Evolutionary conservation across 768 basidiomycete genomes (phyloP), one percentile per base, ranked within the genome.

Genomic region (Sutorius australiensis): DNA sequence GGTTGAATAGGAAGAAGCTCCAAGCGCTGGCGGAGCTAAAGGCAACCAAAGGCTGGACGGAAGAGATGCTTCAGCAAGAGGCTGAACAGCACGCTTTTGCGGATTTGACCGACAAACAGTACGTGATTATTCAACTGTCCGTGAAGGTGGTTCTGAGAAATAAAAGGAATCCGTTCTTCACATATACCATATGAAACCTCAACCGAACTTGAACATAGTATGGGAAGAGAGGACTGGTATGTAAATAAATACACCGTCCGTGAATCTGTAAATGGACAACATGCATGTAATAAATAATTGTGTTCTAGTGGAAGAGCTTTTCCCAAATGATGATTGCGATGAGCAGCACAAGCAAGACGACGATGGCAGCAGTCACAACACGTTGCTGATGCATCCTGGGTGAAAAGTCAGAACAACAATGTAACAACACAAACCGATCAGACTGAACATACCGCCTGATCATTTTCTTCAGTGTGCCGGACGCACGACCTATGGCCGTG

Each of bases 341-440:
- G 45, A 98, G 81, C 3, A 94, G 66, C 46, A 95, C 74, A 33
- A 98, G 86, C 28, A 98, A 82, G 51, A 77, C 73, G 52, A 99
- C 87, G 61, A 98, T 98, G 37, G 81, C 87, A 36, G 73, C 88
- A 6, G 94, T 98, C 44, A 97, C 79, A 44, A 90, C 80, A 48
- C 91, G 87, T 64, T 99, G 95, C 70, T 97, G 93, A 68, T 98
- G 94, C 92, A 98, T 97, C 75, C 97, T 99, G 24, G 16, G 31
- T 45, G 33, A 67, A 64, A 73, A 56, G 56, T 55, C 21, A 61
- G 41, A 33, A 53, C 48, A 36, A 16, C 27, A 54, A 31, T 62
- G 45, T 51, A 52, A 45, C 17, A 48, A 46, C 45, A 42, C 46
- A 7, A 53, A n/a, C 6, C 28, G 24, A 37, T 21, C 28, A 33